Conservation (phyloP, 768 basidiomycete genomes). For the Collybia sordida region DNA sequence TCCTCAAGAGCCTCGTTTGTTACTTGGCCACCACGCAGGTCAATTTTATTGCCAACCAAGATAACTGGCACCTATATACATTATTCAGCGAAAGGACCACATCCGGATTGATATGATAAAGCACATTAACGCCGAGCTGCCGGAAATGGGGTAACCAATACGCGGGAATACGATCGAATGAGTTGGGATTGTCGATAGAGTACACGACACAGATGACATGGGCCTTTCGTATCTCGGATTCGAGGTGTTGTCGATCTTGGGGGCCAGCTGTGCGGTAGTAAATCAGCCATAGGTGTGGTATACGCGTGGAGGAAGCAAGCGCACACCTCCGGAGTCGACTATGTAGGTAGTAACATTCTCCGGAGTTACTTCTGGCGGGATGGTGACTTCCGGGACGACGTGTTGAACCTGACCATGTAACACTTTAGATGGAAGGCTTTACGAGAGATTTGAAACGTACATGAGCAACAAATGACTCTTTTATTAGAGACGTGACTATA, state of each 20-base stretch:
- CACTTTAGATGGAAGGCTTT: constrained; percentile 4
- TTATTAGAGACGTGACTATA: constrained; percentile 95
- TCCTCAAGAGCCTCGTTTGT: constrained; percentile 93
- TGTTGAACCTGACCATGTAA: constrained; percentile 73
- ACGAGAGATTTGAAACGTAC: constrained; percentile 38
- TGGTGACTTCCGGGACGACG: constrained; percentile 95
- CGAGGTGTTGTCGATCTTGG: constrained; percentile 84
- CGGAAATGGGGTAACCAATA: constrained; percentile 98
- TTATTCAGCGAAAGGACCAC: constrained; percentile 3
- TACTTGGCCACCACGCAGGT: constrained; percentile 88
- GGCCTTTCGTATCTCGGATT: constrained; percentile 94
- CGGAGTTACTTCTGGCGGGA: constrained; percentile 95
- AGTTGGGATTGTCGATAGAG: constrained; percentile 93
- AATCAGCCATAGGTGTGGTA: constrained; percentile 5
- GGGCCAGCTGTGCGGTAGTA: constrained; percentile 61
- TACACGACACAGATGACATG: constrained; percentile 99
- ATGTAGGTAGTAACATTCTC: constrained; percentile 98
- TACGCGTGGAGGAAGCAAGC: neutral
- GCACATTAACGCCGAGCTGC: constrained; percentile 91
- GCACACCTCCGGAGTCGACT: constrained; percentile 92
- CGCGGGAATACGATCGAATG: constrained; percentile 96
- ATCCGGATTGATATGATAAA: constrained; percentile 15
- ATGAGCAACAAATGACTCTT: constrained; percentile 89
- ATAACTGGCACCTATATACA: constrained; percentile 85
- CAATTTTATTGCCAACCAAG: constrained; percentile 97